Evolutionary conservation across 345 rosid genomes (phyloP).

Genomic region (Atalantia buxifolia): DNA sequence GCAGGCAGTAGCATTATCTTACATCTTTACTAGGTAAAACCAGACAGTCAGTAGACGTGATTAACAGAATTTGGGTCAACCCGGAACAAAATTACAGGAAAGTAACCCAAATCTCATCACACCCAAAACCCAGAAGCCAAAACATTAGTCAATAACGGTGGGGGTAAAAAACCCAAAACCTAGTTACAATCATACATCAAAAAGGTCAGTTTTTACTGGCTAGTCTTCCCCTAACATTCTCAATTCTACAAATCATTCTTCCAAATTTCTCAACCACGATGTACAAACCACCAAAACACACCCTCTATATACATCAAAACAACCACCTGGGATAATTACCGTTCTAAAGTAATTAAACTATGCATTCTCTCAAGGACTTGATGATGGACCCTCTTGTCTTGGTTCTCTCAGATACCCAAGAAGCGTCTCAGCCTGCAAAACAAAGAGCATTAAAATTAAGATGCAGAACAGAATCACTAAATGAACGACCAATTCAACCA

Average conservation of each 20-base stretch:
- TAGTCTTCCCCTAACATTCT: slow-evolving; percentile 1
- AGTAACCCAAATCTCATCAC: slow-evolving; percentile 28
- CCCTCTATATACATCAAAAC: slow-evolving; percentile 46
- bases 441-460: not conserved
- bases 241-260: slow-evolving; percentile 18
- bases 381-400: slow-evolving; percentile 54
- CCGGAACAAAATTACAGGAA: slow-evolving; percentile 25
- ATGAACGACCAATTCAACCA: not conserved
- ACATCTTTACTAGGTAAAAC: slow-evolving; percentile 21
- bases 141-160: not conserved
- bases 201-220: slow-evolving; percentile 35
- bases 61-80: slow-evolving; percentile 22
- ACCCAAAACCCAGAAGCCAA: slow-evolving; percentile 23
- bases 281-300: slow-evolving; percentile 48
- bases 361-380: slow-evolving; percentile 40
- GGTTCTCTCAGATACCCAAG: slow-evolving; percentile 72
- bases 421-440: slow-evolving; percentile 84
- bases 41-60: slow-evolving; percentile 19
- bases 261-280: slow-evolving; percentile 38
- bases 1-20: slow-evolving; percentile 2
- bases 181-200: slow-evolving; percentile 37
- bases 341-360: slow-evolving; percentile 8
- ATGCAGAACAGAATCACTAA: not conserved
- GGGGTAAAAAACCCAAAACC: slow-evolving; percentile 17
- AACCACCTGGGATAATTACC: slow-evolving; percentile 21